phyloP scores from a whole-genome alignment of 768 basidiomycete species.

The Suillus variegatus region DNA sequence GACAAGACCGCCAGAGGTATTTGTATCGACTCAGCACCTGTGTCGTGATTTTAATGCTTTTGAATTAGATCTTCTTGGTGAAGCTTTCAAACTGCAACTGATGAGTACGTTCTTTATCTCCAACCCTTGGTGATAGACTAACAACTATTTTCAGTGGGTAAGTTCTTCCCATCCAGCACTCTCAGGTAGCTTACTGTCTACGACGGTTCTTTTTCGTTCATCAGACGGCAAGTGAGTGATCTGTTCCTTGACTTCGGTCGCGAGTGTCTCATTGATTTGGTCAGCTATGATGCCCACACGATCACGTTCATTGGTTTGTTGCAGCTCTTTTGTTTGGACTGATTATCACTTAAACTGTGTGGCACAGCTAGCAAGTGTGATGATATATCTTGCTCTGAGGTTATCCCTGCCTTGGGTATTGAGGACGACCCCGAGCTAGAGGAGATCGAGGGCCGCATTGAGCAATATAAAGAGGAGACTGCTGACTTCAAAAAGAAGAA shows the following conservation, averaged over 20 bases:
- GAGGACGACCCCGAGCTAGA: constrained; percentile 55
- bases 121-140: background rate
- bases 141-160: constrained; percentile 41
- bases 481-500: constrained; percentile 45
- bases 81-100: constrained; percentile 63
- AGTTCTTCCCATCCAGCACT: constrained; percentile 15
- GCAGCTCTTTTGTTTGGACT: background rate
- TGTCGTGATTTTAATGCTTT: background rate
- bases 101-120: constrained; percentile 45
- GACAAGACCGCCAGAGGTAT: constrained; percentile 63
- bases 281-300: constrained; percentile 55
- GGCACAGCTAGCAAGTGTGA: constrained; percentile 59
- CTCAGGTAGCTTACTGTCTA: background rate
- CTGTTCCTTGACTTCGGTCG: background rate
- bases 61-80: constrained; percentile 55
- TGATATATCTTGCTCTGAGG: constrained; percentile 61
- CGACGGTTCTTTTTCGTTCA: background rate
- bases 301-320: constrained; percentile 60
- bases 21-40: background rate
- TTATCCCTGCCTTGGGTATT: constrained; percentile 50
- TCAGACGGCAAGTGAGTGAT: constrained; percentile 57
- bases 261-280: constrained; percentile 5
- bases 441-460: constrained; percentile 49
- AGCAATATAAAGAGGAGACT: constrained; percentile 34
- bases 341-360: background rate